Evolutionary conservation across 2,329 filamentous ascomycete species (phyloP), one percentile per base, ranked within the genome.

Genomic region (Chaetothyriales sp.): DNA sequence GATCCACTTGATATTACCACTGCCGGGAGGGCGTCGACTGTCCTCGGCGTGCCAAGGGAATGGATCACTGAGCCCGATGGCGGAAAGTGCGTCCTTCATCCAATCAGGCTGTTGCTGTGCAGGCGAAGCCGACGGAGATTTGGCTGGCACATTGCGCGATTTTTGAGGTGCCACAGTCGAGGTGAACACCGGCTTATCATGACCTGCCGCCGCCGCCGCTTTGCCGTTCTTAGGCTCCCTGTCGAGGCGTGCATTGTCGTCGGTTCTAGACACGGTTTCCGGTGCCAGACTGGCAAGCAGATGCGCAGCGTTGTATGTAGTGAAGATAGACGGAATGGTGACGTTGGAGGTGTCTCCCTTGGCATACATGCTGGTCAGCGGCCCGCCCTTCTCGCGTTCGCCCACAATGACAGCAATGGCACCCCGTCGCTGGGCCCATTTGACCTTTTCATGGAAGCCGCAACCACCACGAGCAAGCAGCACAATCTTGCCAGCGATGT

Each of bases 291-390:
- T 88, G 1, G 89, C 94, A 15, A 98, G 75, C 12, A 98, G 74
- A 65, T 95, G 90, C 1, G 92, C 92, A 0, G 90, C 96, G 0
- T 88, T 96, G 60, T 92, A 81, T 0, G 90, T 93, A 0, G 92
- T 96, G 67, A 98, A 98, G 8, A 96, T 75, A 0, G 92, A 86
- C 1, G 92, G 89, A 49, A 98, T 95, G 0, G 87, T 87, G 57
- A 96, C 79, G 62, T 95, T 95, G 32, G 89, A 93, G 2, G 90
- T 95, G 63, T 96, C 89, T 39, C 90, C 92, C 61, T 86, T 81
- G n/a, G 92, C 92, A 66, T 95, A 96, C 92, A 98, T 98, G 60
- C 93, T 92, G 48, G 96, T 86, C 54, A 98, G 71, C 36, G 84
- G 84, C 3, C 88, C 89, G 44, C 90, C 90, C 54, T 86, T 84